Evolutionary conservation across 768 basidiomycete species (phyloP), one percentile per base, ranked within the genome.

Genomic region (Amanita subjunquillea): DNA sequence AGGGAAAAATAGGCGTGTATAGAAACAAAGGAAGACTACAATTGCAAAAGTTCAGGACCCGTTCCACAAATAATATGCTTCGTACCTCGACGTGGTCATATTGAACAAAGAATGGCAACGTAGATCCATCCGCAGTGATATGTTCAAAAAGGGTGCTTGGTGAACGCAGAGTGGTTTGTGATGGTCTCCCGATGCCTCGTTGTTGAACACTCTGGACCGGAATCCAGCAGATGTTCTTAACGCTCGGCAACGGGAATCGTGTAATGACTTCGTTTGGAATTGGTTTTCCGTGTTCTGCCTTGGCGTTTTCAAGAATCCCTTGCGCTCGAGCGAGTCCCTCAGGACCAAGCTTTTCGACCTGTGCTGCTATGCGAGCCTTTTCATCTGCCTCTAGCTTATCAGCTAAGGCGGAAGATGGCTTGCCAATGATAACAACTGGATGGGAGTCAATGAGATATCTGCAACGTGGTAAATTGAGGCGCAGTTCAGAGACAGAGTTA

Each of bases 171-270:
- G 56, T 55, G 43, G 65, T 59, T 44, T 64, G 32, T 20, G 59
- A 57, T 23, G 63, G 62, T 44, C 79, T 70, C 12, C 78, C 78
- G 38, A 63, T 66, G 38, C 82, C 83, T 20, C 68, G 67, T 62
- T 91, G 84, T 64, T 87, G 85, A 0, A 77, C 63, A 55, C 72
- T 78, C 52, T 76, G 69, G 3, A 84, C 81, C 2, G 87, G 83
- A 53, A 98, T 92, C 91, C 94, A 98, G 6, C 86, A 82, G 58
- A 99, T 94, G 54, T 79, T 86, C 63, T 85, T 85, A 37, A 95
- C 90, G 59, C 88, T 80, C 0, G 94, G 95, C 25, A 97, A 82
- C n/a, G 85, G 86, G 75, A 98, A 98, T 12, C 77, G 72, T 2
- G 82, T 85, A 32, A 99, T 67, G 54, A 97, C 75, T 23, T 89